Evolutionary conservation across 2,329 filamentous ascomycete species (phyloP).

Genomic region (Colletotrichum sp.): DNA sequence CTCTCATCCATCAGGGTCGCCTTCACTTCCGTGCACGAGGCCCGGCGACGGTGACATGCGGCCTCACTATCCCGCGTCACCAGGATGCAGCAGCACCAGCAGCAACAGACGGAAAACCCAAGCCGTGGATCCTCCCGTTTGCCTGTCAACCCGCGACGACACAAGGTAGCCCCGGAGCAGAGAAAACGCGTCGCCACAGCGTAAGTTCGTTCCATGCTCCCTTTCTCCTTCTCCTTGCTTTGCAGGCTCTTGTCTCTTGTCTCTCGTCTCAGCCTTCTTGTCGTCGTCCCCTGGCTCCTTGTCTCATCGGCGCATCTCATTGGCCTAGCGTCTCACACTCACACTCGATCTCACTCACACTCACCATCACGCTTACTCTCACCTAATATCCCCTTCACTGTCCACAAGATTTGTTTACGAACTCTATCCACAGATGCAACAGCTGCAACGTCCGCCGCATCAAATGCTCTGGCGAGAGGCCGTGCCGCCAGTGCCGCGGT

Average conservation of each 20-base stretch:
- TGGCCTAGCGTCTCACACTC: neutral
- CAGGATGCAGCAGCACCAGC: conserved; percentile 21
- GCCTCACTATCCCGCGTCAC: conserved; percentile 13
- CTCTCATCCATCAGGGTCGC: neutral
- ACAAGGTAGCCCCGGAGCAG: conserved; percentile 50
- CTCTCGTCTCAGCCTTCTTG: neutral
- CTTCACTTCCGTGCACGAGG: neutral
- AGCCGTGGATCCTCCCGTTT: conserved; percentile 36
- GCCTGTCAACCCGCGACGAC: conserved; percentile 54
- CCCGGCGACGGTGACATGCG: conserved; percentile 15
- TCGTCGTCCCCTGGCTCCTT: neutral
- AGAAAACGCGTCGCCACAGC: conserved; percentile 55
- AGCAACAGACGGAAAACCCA: conserved; percentile 17
- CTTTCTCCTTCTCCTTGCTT: neutral
- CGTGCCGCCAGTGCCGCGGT: conserved; percentile 49
- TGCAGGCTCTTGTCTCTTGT: neutral
- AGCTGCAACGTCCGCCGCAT: conserved; percentile 57
- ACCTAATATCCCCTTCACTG: neutral
- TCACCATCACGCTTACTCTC: neutral
- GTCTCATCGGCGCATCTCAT: neutral
- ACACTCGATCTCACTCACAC: neutral
- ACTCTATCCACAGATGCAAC: conserved; percentile 47
- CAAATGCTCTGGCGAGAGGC: conserved; percentile 56
- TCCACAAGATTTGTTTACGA: neutral
- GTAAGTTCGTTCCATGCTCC: conserved; percentile 37